Conservation (phyloP, 73 alveolate genomes). For the Urostyla sp. region DNA sequence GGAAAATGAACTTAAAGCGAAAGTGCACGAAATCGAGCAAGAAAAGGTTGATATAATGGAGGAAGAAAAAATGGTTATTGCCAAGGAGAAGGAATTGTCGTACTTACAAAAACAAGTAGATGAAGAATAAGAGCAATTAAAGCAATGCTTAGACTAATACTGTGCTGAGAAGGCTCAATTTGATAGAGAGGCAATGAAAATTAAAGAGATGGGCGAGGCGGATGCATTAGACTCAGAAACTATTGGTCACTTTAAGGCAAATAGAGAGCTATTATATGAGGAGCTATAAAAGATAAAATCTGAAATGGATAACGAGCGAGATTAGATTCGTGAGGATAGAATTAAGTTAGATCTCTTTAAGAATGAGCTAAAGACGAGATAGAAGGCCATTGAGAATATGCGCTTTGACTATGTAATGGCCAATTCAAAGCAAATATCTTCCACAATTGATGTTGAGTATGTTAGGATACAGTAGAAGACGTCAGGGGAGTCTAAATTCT, state of each 20-base stretch:
- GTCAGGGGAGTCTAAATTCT: constrained; percentile 24
- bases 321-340: constrained; percentile 39
- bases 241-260: constrained; percentile 49
- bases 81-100: constrained; percentile 16
- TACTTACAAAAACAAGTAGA: not conserved
- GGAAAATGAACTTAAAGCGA: not conserved
- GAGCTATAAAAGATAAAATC: constrained; percentile 15
- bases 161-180: constrained; percentile 18
- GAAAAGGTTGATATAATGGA: not conserved
- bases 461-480: constrained; percentile 3
- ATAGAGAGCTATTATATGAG: constrained; percentile 30
- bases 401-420: constrained; percentile 31
- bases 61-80: constrained; percentile 5
- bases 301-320: constrained; percentile 42
- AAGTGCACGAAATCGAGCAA: constrained; percentile 7
- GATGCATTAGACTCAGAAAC: constrained; percentile 39
- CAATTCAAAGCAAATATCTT: not conserved
- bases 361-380: constrained; percentile 43
- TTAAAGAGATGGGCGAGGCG: constrained; percentile 26
- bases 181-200: constrained; percentile 39
- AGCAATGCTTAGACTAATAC: constrained; percentile 3
- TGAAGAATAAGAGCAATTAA: constrained; percentile 11
- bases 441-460: constrained; percentile 29
- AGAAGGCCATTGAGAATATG: constrained; percentile 43
- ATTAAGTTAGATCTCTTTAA: constrained; percentile 25